Conservation (phyloP, 225 moss, liverwort and hornwort species). For the Rhytidiadelphus loreus region DNA sequence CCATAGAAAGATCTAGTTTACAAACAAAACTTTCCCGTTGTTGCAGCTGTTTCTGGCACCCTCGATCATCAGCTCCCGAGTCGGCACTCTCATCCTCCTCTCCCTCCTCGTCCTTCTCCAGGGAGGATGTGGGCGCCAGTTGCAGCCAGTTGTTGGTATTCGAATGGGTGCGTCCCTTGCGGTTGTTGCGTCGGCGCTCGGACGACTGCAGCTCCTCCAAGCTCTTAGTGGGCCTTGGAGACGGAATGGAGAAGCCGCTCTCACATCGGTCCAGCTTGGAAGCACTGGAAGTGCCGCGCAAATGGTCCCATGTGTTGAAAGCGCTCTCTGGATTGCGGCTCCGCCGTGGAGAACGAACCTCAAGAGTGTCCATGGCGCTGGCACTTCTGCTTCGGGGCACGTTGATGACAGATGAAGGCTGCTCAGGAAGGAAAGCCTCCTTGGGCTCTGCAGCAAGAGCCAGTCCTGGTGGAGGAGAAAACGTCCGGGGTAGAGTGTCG, state of each 20-base stretch:
- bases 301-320: slow-evolving; percentile 14
- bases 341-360: neutral
- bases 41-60: neutral
- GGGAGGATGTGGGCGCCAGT: slow-evolving; percentile 20
- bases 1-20: slow-evolving; percentile 19
- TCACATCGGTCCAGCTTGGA: slow-evolving; percentile 26
- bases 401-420: neutral
- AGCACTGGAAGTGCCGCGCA: slow-evolving; percentile 14
- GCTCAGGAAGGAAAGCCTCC: neutral
- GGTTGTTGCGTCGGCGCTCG: slow-evolving; percentile 1
- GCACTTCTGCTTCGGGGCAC: slow-evolving; percentile 1
- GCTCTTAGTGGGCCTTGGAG: slow-evolving; percentile 3
- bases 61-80: slow-evolving; percentile 19
- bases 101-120: slow-evolving; percentile 1
- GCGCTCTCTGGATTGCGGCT: slow-evolving; percentile 5
- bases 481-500: slow-evolving; percentile 34
- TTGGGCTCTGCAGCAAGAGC: slow-evolving; percentile 3
- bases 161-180: slow-evolving; percentile 10
- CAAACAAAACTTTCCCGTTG: slow-evolving; percentile 26
- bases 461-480: slow-evolving; percentile 32
- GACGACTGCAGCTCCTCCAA: slow-evolving; percentile 15
- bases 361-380: neutral
- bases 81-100: slow-evolving; percentile 26
- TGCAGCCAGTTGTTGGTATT: slow-evolving; percentile 44
- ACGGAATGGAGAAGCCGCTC: slow-evolving; percentile 25